Evolutionary conservation across 805 yeast species (phyloP), one percentile per base, ranked within the genome.

Genomic region (Candida methanosorbosa): DNA sequence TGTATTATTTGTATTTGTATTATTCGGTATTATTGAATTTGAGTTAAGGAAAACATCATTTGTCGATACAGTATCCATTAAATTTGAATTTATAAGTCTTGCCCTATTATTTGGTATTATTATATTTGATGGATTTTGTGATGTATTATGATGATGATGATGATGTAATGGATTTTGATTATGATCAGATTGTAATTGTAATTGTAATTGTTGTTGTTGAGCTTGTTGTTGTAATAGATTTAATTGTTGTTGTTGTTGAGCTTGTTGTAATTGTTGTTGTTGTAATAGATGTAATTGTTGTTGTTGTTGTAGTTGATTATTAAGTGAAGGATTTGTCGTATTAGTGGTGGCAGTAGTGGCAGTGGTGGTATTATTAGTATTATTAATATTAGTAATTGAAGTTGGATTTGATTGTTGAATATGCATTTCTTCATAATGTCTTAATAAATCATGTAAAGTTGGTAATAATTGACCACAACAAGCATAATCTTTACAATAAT

Each of bases 381-480:
- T 62, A 3, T 66, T 59, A 40, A 71, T 68, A 46, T 67, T 49
- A 14, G 59, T 55, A 14, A 54, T 48, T 26, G 73, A 59, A 20
- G 51, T 37, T 9, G 54, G 73, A 4, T 73, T 74, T 29, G 72
- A 69, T 27, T 70, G 68, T 43, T 65, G 64, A 38, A 92, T 88
- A 60, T 92, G 98, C 31, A 92, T 86, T 59, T 92, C 97, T 56
- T 92, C 98, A 56, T 92, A 92, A 57, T 92, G 98, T 48, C 92
- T 76, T 42, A 92, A 68, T 41, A 92, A 66, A 56, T 92, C 98
- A 57, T 92, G 98, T 44, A 92, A 65, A 11, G 95, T 88, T 22
- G 97, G 97, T 41, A 92, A 69, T 29, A 81, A 65, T 53, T 83
- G 81, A 20, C 97, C 98, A 63, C 98, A 92, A 61, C 98, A 92